Evolutionary conservation across 2,329 filamentous ascomycete genomes (phyloP).

Genomic region (Clarireedia hainanense): DNA sequence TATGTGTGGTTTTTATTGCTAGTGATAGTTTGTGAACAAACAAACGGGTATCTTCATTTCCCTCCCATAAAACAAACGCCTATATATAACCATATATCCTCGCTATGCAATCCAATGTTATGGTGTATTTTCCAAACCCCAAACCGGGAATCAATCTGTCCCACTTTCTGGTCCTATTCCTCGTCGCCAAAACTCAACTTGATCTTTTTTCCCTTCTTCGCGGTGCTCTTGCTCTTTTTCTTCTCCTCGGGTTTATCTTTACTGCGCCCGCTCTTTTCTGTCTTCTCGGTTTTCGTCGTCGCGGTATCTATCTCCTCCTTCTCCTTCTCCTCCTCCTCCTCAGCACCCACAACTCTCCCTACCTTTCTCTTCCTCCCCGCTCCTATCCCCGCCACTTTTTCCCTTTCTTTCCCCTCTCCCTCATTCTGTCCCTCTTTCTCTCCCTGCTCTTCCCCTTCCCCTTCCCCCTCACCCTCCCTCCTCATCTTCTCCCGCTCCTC

Average conservation of each 20-base stretch:
- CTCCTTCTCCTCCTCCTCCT: constrained; percentile 13
- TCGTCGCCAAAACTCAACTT: constrained; percentile 62
- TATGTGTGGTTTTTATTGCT: neutral
- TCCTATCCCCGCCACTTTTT: constrained; percentile 36
- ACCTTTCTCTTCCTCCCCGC: constrained; percentile 47
- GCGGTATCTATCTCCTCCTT: neutral
- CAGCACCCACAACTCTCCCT: constrained; percentile 40
- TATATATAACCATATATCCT: neutral
- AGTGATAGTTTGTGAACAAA: neutral
- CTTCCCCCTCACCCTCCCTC: constrained; percentile 13
- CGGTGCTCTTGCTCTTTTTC: constrained; percentile 20
- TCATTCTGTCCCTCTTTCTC: constrained; percentile 22
- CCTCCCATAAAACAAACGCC: neutral
- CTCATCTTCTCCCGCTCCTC: constrained; percentile 27
- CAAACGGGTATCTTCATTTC: neutral
- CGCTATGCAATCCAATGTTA: neutral
- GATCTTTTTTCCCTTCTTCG: constrained; percentile 46
- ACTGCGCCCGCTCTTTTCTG: neutral
- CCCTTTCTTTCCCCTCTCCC: constrained; percentile 35
- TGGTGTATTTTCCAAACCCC: neutral
- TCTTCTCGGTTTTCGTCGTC: neutral
- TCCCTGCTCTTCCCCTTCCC: neutral
- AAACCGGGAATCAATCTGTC: neutral
- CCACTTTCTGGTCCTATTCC: constrained; percentile 28
- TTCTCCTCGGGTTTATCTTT: constrained; percentile 12